A percentile compares a stretch with the other conserved stretches of the same genome.
Conservation (phyloP, 495 filamentous ascomycete genomes). For the Tuber umbilicatum region DNA sequence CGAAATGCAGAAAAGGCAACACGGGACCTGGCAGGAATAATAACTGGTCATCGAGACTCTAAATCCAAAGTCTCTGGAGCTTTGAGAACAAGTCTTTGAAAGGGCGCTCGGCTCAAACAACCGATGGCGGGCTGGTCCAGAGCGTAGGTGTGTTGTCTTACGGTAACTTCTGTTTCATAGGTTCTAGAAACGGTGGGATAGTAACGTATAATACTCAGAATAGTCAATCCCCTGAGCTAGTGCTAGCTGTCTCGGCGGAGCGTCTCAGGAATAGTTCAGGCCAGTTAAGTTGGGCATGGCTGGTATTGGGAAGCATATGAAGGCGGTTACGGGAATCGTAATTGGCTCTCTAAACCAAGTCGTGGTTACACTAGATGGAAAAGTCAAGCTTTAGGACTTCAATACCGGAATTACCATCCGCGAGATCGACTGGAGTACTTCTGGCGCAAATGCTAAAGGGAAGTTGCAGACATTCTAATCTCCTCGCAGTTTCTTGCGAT, state of each 20-base stretch:
- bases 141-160: conserved; percentile 82
- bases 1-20: conserved; percentile 56
- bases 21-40: conserved; percentile 92
- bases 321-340: conserved; percentile 74
- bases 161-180: conserved; percentile 89
- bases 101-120: conserved; percentile 88
- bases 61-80: conserved; percentile 75
- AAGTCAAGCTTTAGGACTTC: conserved; percentile 97
- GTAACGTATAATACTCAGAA: conserved; percentile 97
- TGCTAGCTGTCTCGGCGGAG: conserved; percentile 57
- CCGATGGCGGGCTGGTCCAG: conserved; percentile 75
- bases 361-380: conserved; percentile 84
- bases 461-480: conserved; percentile 72
- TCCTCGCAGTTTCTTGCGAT: conserved; percentile 83
- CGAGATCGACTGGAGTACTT: conserved; percentile 78
- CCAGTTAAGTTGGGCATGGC: conserved; percentile 43
- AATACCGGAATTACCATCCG: conserved; percentile 65
- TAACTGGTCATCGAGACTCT: conserved; percentile 88
- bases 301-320: conserved; percentile 61
- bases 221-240: conserved; percentile 71
- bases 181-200: conserved; percentile 71
- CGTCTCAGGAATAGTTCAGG: conserved; percentile 46
- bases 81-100: conserved; percentile 93
- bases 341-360: conserved; percentile 77
- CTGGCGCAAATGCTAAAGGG: conserved; percentile 66